These are phyloP conservation scores for Venturia pyrina DNA, from an alignment of 2,329 filamentous ascomycete species.

Conservation along the genomic window DNA sequence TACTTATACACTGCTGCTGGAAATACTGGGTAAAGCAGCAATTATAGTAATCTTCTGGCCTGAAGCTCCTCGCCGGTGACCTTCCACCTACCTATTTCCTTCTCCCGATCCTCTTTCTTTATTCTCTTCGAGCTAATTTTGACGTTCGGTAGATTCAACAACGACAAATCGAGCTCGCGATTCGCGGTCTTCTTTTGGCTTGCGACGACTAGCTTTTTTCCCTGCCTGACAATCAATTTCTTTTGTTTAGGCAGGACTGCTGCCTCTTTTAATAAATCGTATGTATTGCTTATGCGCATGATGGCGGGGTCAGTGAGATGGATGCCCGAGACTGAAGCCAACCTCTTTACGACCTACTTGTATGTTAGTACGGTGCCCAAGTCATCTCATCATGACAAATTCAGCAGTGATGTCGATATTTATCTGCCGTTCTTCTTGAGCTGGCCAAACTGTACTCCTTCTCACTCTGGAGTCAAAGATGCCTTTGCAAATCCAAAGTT, in stretches of 20 bases:
- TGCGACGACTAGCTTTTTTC: neutral
- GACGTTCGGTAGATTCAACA: slow-evolving; percentile 54
- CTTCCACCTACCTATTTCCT: slow-evolving; percentile 66
- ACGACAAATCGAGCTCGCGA: neutral
- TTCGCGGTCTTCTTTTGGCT: neutral
- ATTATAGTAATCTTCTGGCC: slow-evolving; percentile 41
- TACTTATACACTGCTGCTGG: neutral
- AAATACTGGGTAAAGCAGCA: neutral
- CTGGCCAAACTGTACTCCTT: neutral
- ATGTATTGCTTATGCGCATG: neutral
- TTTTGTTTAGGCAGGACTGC: neutral
- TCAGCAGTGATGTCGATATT: neutral
- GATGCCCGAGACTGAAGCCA: neutral
- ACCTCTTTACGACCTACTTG: neutral
- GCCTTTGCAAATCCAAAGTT: neutral
- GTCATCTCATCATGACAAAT: neutral
- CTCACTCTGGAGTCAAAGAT: neutral
- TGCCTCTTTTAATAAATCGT: neutral
- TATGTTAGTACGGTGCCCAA: neutral
- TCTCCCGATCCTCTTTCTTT: slow-evolving; percentile 63
- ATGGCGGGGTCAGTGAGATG: neutral
- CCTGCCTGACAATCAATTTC: neutral
- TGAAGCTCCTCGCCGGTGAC: slow-evolving; percentile 61
- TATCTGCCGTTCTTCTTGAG: neutral
- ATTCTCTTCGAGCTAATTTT: slow-evolving; percentile 53